Evolutionary conservation across 208 protist species (phyloP).

Genomic region (Angomonas deanei): DNA sequence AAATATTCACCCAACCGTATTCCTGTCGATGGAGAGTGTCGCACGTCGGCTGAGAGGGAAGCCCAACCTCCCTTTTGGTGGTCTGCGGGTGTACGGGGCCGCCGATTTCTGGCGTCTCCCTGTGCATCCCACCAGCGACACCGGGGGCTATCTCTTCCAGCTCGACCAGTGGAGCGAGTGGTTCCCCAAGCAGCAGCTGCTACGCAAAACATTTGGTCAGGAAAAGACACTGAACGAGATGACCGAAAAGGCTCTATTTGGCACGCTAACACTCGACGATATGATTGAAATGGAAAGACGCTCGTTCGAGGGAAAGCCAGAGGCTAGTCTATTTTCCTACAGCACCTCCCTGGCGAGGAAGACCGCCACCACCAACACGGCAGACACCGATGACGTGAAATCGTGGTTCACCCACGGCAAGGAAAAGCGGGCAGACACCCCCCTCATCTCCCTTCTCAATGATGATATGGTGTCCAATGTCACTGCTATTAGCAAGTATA

Average conservation of each 20-base stretch:
- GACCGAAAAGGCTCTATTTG: constrained; percentile 57
- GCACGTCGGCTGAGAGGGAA: constrained; percentile 39
- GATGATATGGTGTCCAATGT: constrained; percentile 67
- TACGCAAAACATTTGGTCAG: constrained; percentile 49
- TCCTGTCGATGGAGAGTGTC: constrained; percentile 78
- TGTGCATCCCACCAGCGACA: constrained; percentile 77
- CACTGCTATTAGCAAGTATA: constrained; percentile 47
- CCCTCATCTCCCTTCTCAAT: constrained; percentile 15
- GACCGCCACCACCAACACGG: constrained; percentile 5
- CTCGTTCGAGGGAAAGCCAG: constrained; percentile 36
- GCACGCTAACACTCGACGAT: constrained; percentile 45
- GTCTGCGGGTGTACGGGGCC: constrained; percentile 70
- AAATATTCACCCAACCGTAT: constrained; percentile 39
- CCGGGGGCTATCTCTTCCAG: constrained; percentile 79
- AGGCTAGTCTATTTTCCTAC: constrained; percentile 21
- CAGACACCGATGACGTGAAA: constrained; percentile 14
- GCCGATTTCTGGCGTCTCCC: constrained; percentile 84
- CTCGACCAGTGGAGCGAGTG: constrained; percentile 55
- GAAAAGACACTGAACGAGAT: constrained; percentile 36
- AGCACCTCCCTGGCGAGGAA: constrained; percentile 14
- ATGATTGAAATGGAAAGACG: constrained; percentile 61
- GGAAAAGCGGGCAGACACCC: not conserved
- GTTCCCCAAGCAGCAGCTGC: constrained; percentile 71
- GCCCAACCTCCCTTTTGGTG: constrained; percentile 60
- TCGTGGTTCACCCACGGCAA: not conserved